phyloP scores from a whole-genome alignment of 2,329 filamentous ascomycete species.

The Fusarium hostae region DNA sequence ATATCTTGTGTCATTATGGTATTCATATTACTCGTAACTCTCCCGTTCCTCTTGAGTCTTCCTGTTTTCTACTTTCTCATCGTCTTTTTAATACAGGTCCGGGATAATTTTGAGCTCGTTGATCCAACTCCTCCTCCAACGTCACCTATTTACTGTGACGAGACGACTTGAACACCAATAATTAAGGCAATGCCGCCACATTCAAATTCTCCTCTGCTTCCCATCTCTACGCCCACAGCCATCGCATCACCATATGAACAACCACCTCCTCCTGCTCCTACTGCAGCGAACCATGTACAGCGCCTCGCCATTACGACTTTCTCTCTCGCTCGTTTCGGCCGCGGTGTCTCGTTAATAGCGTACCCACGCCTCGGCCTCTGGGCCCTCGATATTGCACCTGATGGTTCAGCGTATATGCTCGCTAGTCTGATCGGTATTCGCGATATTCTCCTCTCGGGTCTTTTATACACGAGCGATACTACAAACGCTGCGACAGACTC shows the following conservation, averaged over 20 bases:
- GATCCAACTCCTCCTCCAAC: conserved; percentile 1
- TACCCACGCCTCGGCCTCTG: conserved; percentile 46
- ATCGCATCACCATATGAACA: conserved; percentile 23
- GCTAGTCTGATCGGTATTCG: conserved; percentile 48
- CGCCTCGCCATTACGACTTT: conserved; percentile 41
- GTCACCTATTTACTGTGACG: neutral
- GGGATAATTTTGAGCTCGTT: conserved; percentile 14
- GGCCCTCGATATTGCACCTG: conserved; percentile 45
- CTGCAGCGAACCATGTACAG: conserved; percentile 34
- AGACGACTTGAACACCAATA: neutral
- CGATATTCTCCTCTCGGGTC: conserved; percentile 46
- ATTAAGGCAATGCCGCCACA: conserved; percentile 34
- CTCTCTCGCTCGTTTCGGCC: conserved; percentile 42
- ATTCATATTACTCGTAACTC: conserved; percentile 12
- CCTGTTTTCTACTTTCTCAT: conserved; percentile 19
- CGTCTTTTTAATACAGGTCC: conserved; percentile 14
- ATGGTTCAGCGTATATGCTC: conserved; percentile 45
- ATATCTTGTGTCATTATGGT: conserved; percentile 7
- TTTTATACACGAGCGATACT: conserved; percentile 44
- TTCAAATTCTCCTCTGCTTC: conserved; percentile 41
- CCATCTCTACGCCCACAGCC: conserved; percentile 41
- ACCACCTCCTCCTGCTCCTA: conserved; percentile 11
- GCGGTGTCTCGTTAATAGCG: conserved; percentile 45
- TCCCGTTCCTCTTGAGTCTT: conserved; percentile 19
- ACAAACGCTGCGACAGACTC: conserved; percentile 15